phyloP scores from a whole-genome alignment of 192 early-diverging fungal species.

The Backusella psychrophila region DNA sequence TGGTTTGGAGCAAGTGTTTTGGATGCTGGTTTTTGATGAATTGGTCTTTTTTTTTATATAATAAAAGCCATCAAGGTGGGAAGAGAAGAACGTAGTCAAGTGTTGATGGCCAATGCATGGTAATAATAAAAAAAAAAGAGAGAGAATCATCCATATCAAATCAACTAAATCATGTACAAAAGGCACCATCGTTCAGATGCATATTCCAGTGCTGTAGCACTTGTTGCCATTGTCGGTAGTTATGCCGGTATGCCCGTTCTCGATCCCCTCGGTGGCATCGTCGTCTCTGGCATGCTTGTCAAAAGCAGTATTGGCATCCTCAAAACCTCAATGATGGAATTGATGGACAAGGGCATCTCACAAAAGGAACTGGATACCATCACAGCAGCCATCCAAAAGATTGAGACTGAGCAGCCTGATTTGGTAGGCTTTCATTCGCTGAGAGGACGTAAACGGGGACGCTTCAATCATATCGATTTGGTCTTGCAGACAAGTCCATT shows the following conservation, averaged over 20 bases:
- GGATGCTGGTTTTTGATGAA: neutral
- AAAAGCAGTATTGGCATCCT: conserved; percentile 58
- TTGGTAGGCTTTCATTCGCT: conserved; percentile 44
- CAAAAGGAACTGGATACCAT: conserved; percentile 28
- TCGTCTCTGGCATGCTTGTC: conserved; percentile 71
- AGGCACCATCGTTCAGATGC: conserved; percentile 84
- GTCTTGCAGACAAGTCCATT: conserved; percentile 47
- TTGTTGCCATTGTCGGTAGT: conserved; percentile 72
- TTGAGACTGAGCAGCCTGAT: conserved; percentile 33
- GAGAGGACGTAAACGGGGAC: conserved; percentile 55
- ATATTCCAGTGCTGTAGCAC: conserved; percentile 65
- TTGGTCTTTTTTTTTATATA: conserved; percentile 3
- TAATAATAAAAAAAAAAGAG: conserved; percentile 4
- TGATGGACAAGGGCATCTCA: conserved; percentile 33
- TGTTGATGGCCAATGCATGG: conserved; percentile 83
- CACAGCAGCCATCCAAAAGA: conserved; percentile 18
- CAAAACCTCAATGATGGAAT: conserved; percentile 36
- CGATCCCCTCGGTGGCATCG: conserved; percentile 74
- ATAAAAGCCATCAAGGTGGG: conserved; percentile 57
- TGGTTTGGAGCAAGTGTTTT: neutral
- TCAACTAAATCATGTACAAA: neutral
- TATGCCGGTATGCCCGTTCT: conserved; percentile 66
- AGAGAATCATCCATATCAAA: neutral
- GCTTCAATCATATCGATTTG: conserved; percentile 54
- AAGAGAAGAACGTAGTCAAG: conserved; percentile 57